Percentiles rank a stretch among this genome's conserved stretches.
phyloP scores from a whole-genome alignment of 768 basidiomycete species.

The Clathrus columnatus region DNA sequence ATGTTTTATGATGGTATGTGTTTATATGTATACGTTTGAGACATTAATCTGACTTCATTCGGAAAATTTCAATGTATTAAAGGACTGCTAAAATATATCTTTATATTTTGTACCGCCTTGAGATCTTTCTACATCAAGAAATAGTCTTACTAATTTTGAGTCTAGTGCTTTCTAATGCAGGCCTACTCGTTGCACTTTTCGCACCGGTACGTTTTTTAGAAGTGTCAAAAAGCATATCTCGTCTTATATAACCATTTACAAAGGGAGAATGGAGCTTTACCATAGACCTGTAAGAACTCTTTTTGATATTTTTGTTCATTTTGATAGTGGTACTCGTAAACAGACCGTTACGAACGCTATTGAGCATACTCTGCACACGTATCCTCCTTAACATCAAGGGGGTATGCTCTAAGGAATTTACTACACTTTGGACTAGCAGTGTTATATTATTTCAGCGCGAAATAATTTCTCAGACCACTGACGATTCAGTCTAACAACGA shows the following conservation, averaged over 20 bases:
- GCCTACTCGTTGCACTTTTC: neutral
- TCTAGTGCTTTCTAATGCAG: neutral
- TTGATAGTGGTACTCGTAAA: neutral
- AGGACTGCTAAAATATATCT: constrained; percentile 3
- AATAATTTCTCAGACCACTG: too few relatives aligned
- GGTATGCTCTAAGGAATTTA: neutral
- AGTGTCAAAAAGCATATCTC: neutral
- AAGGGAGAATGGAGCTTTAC: neutral
- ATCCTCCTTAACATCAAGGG: constrained; percentile 3
- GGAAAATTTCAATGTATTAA: too few relatives aligned
- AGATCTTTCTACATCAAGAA: neutral
- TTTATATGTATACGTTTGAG: too few relatives aligned
- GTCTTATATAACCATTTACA: neutral
- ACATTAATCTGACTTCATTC: too few relatives aligned
- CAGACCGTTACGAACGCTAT: neutral
- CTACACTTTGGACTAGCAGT: too few relatives aligned
- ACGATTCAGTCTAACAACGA: too few relatives aligned
- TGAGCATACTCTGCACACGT: constrained; percentile 3
- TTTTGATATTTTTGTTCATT: neutral
- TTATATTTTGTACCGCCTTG: neutral
- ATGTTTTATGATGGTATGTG: constrained; percentile 6
- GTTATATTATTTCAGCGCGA: too few relatives aligned
- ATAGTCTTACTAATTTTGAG: too few relatives aligned
- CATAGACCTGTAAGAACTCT: neutral
- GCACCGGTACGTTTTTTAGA: neutral